Base-by-base conservation (phyloP, 2,329 filamentous ascomycete species). In the Penicillium sp. region DNA sequence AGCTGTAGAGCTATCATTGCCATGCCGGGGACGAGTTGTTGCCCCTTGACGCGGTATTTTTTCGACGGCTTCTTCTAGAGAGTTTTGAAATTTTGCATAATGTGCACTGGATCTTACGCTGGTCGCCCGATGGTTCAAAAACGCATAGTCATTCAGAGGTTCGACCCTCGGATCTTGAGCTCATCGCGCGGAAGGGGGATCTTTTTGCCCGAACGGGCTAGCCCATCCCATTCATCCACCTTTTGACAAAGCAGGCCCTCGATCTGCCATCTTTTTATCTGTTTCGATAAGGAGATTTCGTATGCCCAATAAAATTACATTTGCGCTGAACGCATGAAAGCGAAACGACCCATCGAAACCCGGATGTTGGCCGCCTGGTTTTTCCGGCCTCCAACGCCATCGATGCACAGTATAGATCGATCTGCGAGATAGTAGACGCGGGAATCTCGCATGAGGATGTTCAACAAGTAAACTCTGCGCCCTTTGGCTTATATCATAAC, bases 151-250 rank as follows among this genome's bases (percentile, higher is more conserved):
- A 13, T 27, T 14, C 31, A 28, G n/a, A 5, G 2, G 5, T 3
- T 33, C 30, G 2, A 38, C 13, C 20, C 10, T 16, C 18, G 11
- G n/a, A 28, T 31, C 20, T 42, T 20, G 30, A 11, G 7, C 30
- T 45, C 36, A 20, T 28, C 28, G 25, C 18, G 27, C 9, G 31
- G 25, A 22, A 2, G 20, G 20, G 36, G 50, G 56, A 57, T 50
- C 9, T 40, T 43, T 54, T 58, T 54, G 24, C 56, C 49, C 41
- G 16, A 56, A 45, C 18, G 40, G 46, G 56, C 35, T 56, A 58
- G 56, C 33, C 8, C 28, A 41, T 56, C 42, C 51, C 18, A 38
- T 22, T 14, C 28, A 13, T 30, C 10, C 28, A 27, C 9, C 5
- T 27, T 5, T n/a, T 36, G 33, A 36, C n/a, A 36, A 18, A 18